Base-by-base conservation (phyloP, 345 rosid genomes). In the Erucastrum elatum region DNA sequence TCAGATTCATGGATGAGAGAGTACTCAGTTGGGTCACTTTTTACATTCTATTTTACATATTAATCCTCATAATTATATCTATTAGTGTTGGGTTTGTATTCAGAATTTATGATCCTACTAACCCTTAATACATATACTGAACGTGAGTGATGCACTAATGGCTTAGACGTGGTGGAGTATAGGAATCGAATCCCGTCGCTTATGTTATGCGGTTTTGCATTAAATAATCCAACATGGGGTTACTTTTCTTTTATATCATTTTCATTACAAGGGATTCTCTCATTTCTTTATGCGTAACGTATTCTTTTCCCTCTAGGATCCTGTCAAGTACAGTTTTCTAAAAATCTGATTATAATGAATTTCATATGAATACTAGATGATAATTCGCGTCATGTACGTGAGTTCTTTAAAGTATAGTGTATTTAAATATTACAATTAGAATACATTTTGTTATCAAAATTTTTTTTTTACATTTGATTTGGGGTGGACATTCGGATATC, bases 1-100 rank as follows among this genome's bases (percentile, higher is more conserved):
- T 84, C 87, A 13, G 98, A 94, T 70, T 72, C 94, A 10, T 94
- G 98, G 98, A 69, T 91, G 87, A 91, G 84, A 82, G 96, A 90
- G 69, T 94, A 88, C 71, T 21, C 21, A 21, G 21, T 21, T 21
- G 21, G 21, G 21, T 21, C 21, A 21, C 21, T 21, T 21, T 21
- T 21, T 21, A 21, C 21, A 21, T 21, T 21, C 21, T 21, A 21
- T 21, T 21, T 21, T 21, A 21, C 21, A 21, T 21, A 21, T 21
- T 21, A 21, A 21, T 21, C 21, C 21, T 21, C 21, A 21, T 21
- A 21, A 21, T 21, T 21, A 21, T 21, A 21, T 21, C 21, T 21
- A 21, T 21, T 21, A 21, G 21, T 21, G 21, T 21, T 21, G 21
- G 21, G 21, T 21, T 21, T 21, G 21, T 21, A 21, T 21, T 21